Base-by-base conservation (phyloP, 768 basidiomycete genomes). In the Flagelloscypha sp. region DNA sequence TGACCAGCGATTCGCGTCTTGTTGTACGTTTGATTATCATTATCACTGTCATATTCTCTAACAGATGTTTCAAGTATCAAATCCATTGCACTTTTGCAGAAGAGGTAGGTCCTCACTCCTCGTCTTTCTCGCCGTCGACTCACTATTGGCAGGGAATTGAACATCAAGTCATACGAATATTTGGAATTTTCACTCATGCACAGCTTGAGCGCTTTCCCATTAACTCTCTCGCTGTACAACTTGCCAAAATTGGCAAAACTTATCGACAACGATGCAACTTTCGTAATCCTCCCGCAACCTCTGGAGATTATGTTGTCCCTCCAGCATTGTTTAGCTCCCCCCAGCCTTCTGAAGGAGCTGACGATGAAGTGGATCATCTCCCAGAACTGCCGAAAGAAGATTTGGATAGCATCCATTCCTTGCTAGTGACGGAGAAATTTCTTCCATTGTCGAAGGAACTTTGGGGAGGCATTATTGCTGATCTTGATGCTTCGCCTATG, bases 301-400 rank as follows among this genome's bases (percentile, higher is more conserved):
- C 50, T 17, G 62, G 65, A 0, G 59, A 62, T 30, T 61, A 66
- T 33, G 57, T 72, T n/a, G 64, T 68, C 39, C 48, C 57, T 2
- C 76, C 78, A 1, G 70, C 66, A 2, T 62, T 55, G n/a, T 82
- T 78, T 45, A 69, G 71, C 1, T 59, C 63, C 1, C 58, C 41
- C 0, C 60, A 66, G 20, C 38, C 37, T 6, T 40, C 46, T 1
- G 49, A 44, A 13, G 38, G 42, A 51, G 30, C 33, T 37, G 13
- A 34, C 48, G 5, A 33, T 35, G 0, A 40, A n/a, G n/a, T n/a
- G n/a, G n/a, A n/a, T n/a, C n/a, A 27, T 5, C 38, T 55, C 18
- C 57, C 63, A 1, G 56, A 55, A 29, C 43, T 72, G 12, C 63
- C 64, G 4, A 52, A 61, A 5, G 62, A 74, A 21, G 66, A 72